Evolutionary conservation across 306 rosid species (phyloP).

Genomic region (Biancaea sappan): DNA sequence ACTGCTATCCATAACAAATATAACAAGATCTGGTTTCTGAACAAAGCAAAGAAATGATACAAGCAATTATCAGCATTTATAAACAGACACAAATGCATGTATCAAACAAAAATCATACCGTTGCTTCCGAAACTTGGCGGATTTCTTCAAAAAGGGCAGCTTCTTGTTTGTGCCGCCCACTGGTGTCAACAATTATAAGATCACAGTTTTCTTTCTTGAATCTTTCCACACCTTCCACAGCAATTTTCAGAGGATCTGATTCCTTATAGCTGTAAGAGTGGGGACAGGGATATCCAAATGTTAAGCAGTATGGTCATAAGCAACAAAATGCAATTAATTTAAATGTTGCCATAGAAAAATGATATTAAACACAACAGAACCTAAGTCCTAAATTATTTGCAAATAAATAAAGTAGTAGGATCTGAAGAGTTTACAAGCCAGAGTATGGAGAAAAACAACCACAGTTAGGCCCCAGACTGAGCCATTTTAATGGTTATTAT

Average conservation of each 20-base stretch:
- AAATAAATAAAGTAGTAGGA: too few species aligned
- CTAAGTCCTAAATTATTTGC: too few species aligned
- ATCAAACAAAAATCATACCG: slow-evolving; percentile 53
- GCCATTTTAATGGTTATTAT: too few species aligned
- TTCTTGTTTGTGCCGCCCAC: slow-evolving; percentile 92
- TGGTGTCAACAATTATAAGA: slow-evolving; percentile 86
- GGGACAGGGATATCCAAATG: slow-evolving; percentile 15
- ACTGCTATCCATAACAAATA: slow-evolving; percentile 91
- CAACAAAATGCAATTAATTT: not conserved
- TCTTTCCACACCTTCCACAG: slow-evolving; percentile 79
- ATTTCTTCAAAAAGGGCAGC: slow-evolving; percentile 91
- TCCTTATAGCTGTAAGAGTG: slow-evolving; percentile 64
- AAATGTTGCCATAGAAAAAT: too few species aligned
- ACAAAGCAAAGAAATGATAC: slow-evolving; percentile 39
- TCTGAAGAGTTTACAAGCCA: too few species aligned
- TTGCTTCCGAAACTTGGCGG: slow-evolving; percentile 92
- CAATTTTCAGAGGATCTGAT: slow-evolving; percentile 82
- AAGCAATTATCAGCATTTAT: slow-evolving; percentile 14
- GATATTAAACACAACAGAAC: too few species aligned
- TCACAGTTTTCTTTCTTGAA: slow-evolving; percentile 82
- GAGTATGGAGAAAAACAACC: too few species aligned
- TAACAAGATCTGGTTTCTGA: slow-evolving; percentile 86
- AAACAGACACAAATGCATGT: not conserved
- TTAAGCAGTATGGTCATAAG: slow-evolving; percentile 19
- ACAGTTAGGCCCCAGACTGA: too few species aligned